These are phyloP conservation scores for Cyclocybe cylindracea DNA, from an alignment of 768 basidiomycete species.

Conservation along the genomic window DNA sequence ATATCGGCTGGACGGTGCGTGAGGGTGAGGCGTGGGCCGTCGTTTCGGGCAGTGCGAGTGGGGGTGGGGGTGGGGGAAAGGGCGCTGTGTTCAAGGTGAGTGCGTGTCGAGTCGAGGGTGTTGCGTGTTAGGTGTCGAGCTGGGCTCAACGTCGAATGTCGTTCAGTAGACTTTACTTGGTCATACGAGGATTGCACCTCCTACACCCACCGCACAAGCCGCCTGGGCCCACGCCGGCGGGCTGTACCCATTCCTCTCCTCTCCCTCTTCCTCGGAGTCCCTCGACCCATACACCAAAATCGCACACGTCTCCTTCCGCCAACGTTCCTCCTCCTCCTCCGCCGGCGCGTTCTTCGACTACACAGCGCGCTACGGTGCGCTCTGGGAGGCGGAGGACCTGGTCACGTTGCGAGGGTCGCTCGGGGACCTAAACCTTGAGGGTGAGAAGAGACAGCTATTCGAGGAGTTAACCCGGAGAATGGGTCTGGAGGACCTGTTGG, in stretches of 20 bases:
- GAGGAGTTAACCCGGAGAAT: constrained; percentile 56
- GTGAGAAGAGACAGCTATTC: constrained; percentile 33
- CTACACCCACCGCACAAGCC: constrained; percentile 48
- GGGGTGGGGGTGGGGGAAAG: constrained; percentile 56
- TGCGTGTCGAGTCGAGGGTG: too few relatives aligned
- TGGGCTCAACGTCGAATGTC: too few relatives aligned
- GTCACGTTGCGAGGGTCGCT: constrained; percentile 25
- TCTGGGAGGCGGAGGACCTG: constrained; percentile 77
- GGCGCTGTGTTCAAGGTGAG: constrained; percentile 65
- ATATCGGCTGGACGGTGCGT: constrained; percentile 59
- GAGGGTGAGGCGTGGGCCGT: constrained; percentile 77
- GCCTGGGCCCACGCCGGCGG: constrained; percentile 41
- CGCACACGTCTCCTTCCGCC: constrained; percentile 66
- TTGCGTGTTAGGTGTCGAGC: background rate
- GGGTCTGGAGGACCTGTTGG: constrained; percentile 63
- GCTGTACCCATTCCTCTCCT: constrained; percentile 73
- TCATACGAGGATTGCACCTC: constrained; percentile 67
- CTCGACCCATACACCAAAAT: constrained; percentile 52
- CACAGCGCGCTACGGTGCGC: constrained; percentile 87
- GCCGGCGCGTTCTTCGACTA: constrained; percentile 89
- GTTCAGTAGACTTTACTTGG: constrained; percentile 62
- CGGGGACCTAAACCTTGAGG: constrained; percentile 2
- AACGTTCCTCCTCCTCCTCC: constrained; percentile 44
- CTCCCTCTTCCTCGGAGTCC: constrained; percentile 17
- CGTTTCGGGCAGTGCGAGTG: constrained; percentile 61